A percentile compares a stretch with the other conserved stretches of the same genome.
phyloP scores from a whole-genome alignment of 2,329 filamentous ascomycete species.

The Botrytis fabae region DNA sequence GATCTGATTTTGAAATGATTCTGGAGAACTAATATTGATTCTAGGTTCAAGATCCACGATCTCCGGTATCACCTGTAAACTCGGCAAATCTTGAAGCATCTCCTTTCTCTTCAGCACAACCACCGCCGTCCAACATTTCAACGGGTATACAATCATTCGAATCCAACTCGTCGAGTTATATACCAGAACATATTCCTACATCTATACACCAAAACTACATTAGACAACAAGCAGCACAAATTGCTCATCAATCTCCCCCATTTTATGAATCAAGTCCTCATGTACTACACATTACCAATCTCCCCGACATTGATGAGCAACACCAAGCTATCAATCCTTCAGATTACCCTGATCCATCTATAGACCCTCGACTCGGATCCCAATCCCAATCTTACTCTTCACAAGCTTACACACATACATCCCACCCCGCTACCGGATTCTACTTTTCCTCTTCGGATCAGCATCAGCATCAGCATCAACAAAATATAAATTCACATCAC shows the following conservation, averaged over 20 bases:
- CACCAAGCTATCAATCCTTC: not conserved
- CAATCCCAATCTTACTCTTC: not conserved
- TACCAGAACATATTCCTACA: not conserved
- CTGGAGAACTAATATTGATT: not conserved
- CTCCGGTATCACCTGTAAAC: not conserved
- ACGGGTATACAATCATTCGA: not conserved
- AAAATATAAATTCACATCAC: not conserved
- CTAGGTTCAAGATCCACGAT: not conserved
- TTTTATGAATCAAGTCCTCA: not conserved
- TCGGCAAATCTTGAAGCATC: not conserved
- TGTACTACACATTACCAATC: not conserved
- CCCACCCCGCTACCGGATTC: not conserved
- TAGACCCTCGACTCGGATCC: not conserved
- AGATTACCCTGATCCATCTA: not conserved
- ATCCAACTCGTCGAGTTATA: not conserved
- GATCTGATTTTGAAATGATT: not conserved
- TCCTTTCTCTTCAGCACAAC: not conserved
- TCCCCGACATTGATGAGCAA: not conserved
- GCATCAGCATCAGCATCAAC: not conserved
- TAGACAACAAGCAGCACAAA: not conserved
- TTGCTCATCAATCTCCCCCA: not conserved
- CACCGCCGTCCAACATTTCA: not conserved
- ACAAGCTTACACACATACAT: not conserved
- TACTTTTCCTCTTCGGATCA: conserved; percentile 9
- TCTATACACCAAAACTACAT: not conserved